Percentiles rank a stretch among this genome's conserved stretches.
Conservation (phyloP, 2,329 filamentous ascomycete genomes). For the Cadophora sp. region DNA sequence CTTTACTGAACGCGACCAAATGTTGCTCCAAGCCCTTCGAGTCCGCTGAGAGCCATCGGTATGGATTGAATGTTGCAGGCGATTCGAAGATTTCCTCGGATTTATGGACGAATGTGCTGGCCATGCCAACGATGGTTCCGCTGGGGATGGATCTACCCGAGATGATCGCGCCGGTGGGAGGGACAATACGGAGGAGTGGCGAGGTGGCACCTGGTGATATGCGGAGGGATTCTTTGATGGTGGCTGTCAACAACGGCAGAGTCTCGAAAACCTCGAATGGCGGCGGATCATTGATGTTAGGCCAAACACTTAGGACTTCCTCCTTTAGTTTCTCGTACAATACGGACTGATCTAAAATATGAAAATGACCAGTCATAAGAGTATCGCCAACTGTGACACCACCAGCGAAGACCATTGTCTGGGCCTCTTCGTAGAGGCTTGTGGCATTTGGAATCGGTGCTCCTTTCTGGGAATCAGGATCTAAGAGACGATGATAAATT, state of each 20-base stretch:
- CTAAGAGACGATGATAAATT: slow-evolving; percentile 47
- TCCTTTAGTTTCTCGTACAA: slow-evolving; percentile 45
- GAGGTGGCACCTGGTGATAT: slow-evolving; percentile 75
- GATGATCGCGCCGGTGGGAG: slow-evolving; percentile 66
- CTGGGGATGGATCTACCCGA: slow-evolving; percentile 65
- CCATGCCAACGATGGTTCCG: slow-evolving; percentile 52
- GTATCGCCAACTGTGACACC: slow-evolving; percentile 52
- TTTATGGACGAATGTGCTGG: slow-evolving; percentile 35
- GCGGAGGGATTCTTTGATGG: slow-evolving; percentile 80
- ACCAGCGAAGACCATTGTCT: slow-evolving; percentile 54
- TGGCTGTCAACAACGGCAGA: slow-evolving; percentile 40
- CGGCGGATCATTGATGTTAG: slow-evolving; percentile 43
- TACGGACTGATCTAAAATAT: slow-evolving; percentile 47
- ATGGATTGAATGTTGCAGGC: slow-evolving; percentile 32
- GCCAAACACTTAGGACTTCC: slow-evolving; percentile 49
- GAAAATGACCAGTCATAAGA: slow-evolving; percentile 49
- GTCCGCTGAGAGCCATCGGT: slow-evolving; percentile 33
- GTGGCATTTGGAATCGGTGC: slow-evolving; percentile 32
- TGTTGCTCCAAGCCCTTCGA: slow-evolving; percentile 19
- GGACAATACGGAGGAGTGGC: slow-evolving; percentile 75
- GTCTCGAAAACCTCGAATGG: slow-evolving; percentile 46
- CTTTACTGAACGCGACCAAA: slow-evolving; percentile 52
- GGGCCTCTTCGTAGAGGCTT: slow-evolving; percentile 51
- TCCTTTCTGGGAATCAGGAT: slow-evolving; percentile 41
- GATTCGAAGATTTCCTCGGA: slow-evolving; percentile 35